Evolutionary conservation across 2,329 filamentous ascomycete genomes (phyloP).

Genomic region (Exophiala calicioides): DNA sequence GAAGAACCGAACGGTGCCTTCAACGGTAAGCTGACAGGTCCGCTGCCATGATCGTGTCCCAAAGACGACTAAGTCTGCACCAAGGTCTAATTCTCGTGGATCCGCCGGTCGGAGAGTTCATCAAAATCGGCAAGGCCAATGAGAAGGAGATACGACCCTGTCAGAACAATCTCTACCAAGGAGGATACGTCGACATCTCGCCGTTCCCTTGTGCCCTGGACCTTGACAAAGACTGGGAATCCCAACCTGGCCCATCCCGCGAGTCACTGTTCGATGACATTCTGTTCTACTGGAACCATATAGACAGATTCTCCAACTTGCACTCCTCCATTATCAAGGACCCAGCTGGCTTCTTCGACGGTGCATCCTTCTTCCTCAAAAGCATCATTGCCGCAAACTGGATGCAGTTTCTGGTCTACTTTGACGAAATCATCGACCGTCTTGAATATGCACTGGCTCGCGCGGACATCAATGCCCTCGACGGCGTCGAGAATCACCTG

Average conservation of each 20-base stretch:
- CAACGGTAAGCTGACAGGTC: constrained; percentile 5
- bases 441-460: not conserved
- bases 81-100: constrained; percentile 7
- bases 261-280: not conserved
- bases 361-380: constrained; percentile 2
- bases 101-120: constrained; percentile 4
- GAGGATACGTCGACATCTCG: constrained; percentile 9
- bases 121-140: constrained; percentile 2
- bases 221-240: too few relatives aligned
- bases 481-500: constrained; percentile 1
- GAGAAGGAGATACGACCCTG: not conserved
- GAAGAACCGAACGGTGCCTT: not conserved
- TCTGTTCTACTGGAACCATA: not conserved
- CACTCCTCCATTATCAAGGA: too few relatives aligned
- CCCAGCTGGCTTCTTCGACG: not conserved
- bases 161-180: constrained; percentile 2
- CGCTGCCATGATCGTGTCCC: not conserved
- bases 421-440: constrained; percentile 2
- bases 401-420: constrained; percentile 2
- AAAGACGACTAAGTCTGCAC: not conserved
- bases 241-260: too few relatives aligned
- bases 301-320: too few relatives aligned
- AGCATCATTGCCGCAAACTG: constrained; percentile 3
- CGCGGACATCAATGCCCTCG: constrained; percentile 1
- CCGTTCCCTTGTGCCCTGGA: not conserved